Conservation (phyloP, 1,284 basidiomycete species). For the Malassezia furfur region DNA sequence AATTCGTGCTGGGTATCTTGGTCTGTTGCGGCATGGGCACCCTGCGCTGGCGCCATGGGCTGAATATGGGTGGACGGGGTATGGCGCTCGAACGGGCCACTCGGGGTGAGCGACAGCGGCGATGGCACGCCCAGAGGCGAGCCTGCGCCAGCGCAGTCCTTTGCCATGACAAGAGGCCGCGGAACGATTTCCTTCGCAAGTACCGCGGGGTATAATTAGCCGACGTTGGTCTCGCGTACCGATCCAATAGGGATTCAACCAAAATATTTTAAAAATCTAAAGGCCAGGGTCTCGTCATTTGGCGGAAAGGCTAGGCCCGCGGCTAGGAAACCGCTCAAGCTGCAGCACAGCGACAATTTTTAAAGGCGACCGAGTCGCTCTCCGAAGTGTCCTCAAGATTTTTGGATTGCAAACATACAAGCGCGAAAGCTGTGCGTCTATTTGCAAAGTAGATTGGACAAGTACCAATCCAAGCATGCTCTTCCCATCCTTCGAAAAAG, state of each 20-base stretch:
- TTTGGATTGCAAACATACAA: conserved; percentile 1
- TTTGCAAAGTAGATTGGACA: neutral
- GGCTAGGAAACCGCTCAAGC: too few species aligned
- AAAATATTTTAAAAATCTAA: too few species aligned
- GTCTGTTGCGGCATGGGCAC: neutral
- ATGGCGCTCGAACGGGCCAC: neutral
- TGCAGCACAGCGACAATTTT: too few species aligned
- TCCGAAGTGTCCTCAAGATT: neutral
- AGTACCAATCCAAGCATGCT: too few species aligned
- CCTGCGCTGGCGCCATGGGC: neutral
- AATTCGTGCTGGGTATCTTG: neutral
- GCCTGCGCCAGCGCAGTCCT: neutral
- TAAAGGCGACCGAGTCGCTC: too few species aligned
- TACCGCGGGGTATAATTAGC: too few species aligned
- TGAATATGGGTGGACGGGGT: neutral
- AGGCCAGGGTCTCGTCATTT: too few species aligned
- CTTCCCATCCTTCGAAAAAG: neutral
- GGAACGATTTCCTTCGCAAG: too few species aligned
- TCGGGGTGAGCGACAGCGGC: neutral
- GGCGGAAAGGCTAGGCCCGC: too few species aligned
- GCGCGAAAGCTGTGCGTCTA: conserved; percentile 1
- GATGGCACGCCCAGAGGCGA: neutral
- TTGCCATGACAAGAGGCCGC: neutral
- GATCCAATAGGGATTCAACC: too few species aligned
- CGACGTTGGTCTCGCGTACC: too few species aligned